phyloP scores from a whole-genome alignment of 192 early-diverging fungal genomes.

The Rhizophagus sp. region DNA sequence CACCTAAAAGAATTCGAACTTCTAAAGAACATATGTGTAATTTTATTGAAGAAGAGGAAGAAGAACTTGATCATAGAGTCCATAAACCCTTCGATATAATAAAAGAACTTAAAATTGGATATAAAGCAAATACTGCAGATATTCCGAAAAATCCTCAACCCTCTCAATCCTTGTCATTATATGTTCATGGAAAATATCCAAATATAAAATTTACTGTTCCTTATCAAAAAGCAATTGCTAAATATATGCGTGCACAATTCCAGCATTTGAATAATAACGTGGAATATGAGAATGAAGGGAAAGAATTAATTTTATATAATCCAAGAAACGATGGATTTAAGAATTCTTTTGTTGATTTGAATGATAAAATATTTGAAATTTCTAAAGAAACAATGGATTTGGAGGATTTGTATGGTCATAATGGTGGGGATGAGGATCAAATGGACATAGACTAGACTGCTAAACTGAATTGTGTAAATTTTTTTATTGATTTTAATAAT shows the following conservation, averaged over 20 bases:
- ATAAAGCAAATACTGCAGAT: background rate
- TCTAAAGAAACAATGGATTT: background rate
- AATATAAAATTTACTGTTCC: background rate
- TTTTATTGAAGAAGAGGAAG: background rate
- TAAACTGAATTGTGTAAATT: too few relatives aligned
- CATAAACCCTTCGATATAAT: background rate
- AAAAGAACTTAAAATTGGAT: background rate
- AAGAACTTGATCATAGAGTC: background rate
- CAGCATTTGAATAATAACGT: background rate
- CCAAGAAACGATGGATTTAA: background rate
- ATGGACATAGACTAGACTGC: background rate
- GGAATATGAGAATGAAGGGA: background rate
- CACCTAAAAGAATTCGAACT: background rate
- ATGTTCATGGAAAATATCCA: background rate
- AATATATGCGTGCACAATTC: background rate
- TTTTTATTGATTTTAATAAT: too few relatives aligned
- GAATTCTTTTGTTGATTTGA: background rate
- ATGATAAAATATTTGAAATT: background rate
- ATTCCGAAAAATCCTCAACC: background rate
- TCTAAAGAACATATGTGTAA: background rate
- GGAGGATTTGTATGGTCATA: background rate
- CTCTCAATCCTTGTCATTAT: background rate
- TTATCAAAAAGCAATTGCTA: background rate
- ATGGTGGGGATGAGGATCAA: background rate
- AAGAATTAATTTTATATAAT: background rate